A percentile compares a stretch with the other conserved stretches of the same genome.
phyloP scores from a whole-genome alignment of 306 rosid genomes.

The Trifolium subterraneum region DNA sequence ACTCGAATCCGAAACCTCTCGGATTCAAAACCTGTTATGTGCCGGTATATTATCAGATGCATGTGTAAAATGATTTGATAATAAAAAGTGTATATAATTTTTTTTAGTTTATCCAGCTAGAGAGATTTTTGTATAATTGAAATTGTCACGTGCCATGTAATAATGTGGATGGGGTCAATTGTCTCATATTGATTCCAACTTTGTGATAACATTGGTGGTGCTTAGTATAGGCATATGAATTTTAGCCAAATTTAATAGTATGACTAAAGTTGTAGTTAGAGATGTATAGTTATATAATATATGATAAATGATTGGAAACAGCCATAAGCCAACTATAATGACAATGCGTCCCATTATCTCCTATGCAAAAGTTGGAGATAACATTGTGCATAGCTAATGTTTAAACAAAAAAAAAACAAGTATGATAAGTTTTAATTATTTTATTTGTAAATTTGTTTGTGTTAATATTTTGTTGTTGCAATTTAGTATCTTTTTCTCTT shows the following conservation, averaged over 20 bases:
- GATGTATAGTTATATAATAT: conserved; percentile 20
- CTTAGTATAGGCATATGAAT: conserved; percentile 23
- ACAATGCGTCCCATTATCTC: conserved; percentile 36
- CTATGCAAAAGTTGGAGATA: conserved; percentile 32
- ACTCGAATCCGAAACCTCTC: too few relatives aligned
- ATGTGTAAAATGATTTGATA: too few relatives aligned
- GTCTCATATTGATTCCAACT: conserved; percentile 30
- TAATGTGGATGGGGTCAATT: conserved; percentile 46
- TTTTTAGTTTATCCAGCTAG: conserved; percentile 32
- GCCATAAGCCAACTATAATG: conserved; percentile 46
- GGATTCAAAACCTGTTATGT: too few relatives aligned
- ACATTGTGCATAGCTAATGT: conserved; percentile 18
- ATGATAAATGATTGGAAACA: conserved; percentile 30
- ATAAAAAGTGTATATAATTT: too few relatives aligned
- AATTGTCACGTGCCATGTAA: conserved; percentile 39
- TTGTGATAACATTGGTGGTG: conserved; percentile 43
- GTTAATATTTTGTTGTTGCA: background rate
- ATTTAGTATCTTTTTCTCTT: too few relatives aligned
- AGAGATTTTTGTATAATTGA: conserved; percentile 40
- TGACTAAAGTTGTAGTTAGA: conserved; percentile 18
- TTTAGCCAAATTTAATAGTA: conserved; percentile 17
- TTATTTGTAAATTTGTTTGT: background rate
- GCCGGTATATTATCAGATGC: too few relatives aligned
- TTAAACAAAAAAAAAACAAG: background rate
- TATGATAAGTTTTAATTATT: background rate